Conservation (phyloP, 2,329 filamentous ascomycete genomes). For the Pestalotiopsis sp. region DNA sequence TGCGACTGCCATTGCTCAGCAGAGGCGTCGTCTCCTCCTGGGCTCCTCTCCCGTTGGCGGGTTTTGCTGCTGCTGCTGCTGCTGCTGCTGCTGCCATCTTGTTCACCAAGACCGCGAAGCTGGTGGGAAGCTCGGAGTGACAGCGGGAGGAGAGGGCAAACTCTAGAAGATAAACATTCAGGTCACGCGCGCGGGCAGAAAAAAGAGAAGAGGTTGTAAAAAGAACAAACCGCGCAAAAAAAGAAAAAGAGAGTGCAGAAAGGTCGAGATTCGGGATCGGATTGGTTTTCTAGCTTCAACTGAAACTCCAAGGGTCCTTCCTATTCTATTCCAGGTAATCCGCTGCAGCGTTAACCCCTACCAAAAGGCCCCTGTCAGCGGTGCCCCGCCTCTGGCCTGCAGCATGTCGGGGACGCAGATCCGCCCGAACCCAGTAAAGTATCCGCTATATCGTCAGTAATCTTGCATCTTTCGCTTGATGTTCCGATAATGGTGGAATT, state of each 20-base stretch:
- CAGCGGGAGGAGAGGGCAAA: neutral
- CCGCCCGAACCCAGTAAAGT: neutral
- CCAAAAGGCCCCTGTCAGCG: neutral
- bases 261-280: neutral
- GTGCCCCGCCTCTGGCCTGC: neutral
- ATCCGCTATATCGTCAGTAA: too few species aligned
- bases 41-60: neutral
- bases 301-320: conserved; percentile 4
- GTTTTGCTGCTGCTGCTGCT: conserved; percentile 6
- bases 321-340: neutral
- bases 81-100: conserved; percentile 16
- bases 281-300: neutral
- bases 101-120: neutral
- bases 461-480: too few species aligned
- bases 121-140: neutral
- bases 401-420: neutral
- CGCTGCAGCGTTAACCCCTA: neutral
- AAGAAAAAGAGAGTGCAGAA: neutral
- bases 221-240: neutral
- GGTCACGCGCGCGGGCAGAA: neutral
- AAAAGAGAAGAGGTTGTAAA: neutral
- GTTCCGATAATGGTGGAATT: too few species aligned
- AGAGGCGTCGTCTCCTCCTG: conserved; percentile 26
- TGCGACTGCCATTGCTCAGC: conserved; percentile 17
- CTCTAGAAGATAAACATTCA: neutral